phyloP scores from a whole-genome alignment of 148 eudicot species.

The Heliamphora exappendiculata region DNA sequence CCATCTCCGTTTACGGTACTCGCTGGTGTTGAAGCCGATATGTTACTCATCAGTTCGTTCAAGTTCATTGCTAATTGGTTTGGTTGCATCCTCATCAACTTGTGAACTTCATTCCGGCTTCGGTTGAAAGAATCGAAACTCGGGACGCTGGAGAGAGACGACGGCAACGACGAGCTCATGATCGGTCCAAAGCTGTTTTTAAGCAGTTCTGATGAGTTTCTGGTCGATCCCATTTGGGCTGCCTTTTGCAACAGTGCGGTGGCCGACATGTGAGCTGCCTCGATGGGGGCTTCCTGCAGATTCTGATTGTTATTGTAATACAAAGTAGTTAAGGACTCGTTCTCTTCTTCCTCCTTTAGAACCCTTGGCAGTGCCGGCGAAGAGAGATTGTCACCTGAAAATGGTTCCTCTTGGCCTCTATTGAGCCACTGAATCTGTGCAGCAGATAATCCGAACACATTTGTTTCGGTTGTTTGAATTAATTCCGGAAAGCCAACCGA shows the following conservation, averaged over 20 bases:
- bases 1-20: neutral
- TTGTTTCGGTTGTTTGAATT: conserved; percentile 13
- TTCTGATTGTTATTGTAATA: conserved; percentile 11
- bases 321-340: conserved; percentile 5
- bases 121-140: conserved; percentile 1
- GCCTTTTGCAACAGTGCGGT: conserved; percentile 46
- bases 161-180: conserved; percentile 29
- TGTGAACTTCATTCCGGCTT: neutral
- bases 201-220: conserved; percentile 16
- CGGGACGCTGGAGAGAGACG: neutral
- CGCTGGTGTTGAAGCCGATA: neutral
- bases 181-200: conserved; percentile 23
- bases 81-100: neutral
- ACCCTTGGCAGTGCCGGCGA: conserved; percentile 4
- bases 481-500: neutral
- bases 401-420: too few species aligned
- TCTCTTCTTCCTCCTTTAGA: conserved; percentile 29
- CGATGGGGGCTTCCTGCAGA: conserved; percentile 15
- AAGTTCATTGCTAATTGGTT: neutral
- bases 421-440: conserved; percentile 21
- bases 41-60: neutral
- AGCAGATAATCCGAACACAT: conserved; percentile 12
- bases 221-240: conserved; percentile 44
- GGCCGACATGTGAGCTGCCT: conserved; percentile 38
- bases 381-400: neutral